phyloP scores from a whole-genome alignment of 2,329 filamentous ascomycete species.

The Trichoderma aggressivum region DNA sequence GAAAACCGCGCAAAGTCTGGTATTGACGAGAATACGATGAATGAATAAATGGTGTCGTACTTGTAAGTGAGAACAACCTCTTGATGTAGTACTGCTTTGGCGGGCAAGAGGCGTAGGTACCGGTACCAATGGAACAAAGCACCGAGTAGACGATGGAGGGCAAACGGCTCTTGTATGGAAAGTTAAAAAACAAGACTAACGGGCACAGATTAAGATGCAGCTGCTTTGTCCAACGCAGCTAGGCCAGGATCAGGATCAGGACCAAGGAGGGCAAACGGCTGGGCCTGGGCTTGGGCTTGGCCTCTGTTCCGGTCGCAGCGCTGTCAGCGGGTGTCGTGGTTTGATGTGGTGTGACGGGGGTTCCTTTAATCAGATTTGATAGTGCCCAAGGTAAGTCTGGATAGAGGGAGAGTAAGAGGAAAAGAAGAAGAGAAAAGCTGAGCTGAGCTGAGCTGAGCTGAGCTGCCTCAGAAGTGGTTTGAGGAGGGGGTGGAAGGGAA shows the following conservation, averaged over 20 bases:
- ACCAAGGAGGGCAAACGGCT: background rate
- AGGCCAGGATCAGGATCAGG: background rate
- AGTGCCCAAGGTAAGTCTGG: too few species aligned
- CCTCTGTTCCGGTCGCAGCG: background rate
- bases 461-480: background rate
- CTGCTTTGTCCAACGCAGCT: background rate
- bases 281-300: background rate
- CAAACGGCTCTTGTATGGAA: background rate
- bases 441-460: background rate
- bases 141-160: background rate
- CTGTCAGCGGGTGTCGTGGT: constrained; percentile 6
- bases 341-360: constrained; percentile 10
- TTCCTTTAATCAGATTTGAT: background rate
- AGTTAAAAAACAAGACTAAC: background rate
- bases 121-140: background rate
- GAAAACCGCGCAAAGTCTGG: background rate
- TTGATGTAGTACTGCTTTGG: too few species aligned
- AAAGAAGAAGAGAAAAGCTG: background rate
- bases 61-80: too few species aligned
- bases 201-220: background rate
- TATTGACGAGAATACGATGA: background rate
- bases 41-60: background rate
- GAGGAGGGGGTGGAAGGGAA: background rate
- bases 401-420: background rate
- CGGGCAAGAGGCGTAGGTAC: background rate